Evolutionary conservation across 2,329 filamentous ascomycete genomes (phyloP).

Genomic region (Dothiorella sarmentorum): DNA sequence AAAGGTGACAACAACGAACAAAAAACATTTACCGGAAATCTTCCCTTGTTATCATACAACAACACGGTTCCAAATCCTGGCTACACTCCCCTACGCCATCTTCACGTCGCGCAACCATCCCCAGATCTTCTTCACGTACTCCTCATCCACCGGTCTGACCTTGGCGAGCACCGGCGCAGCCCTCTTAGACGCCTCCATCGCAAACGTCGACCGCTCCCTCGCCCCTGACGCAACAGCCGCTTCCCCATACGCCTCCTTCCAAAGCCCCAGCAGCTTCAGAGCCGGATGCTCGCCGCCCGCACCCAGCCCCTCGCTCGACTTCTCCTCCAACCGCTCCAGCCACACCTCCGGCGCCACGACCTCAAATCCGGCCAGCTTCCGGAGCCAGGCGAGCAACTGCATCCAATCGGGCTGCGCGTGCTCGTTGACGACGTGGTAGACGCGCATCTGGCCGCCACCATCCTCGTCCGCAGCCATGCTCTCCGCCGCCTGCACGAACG

Average conservation of each 20-base stretch:
- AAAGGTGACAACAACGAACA: too few relatives aligned
- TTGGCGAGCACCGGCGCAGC: constrained; percentile 35
- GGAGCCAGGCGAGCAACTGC: constrained; percentile 47
- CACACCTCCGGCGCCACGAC: constrained; percentile 42
- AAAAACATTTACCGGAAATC: too few relatives aligned
- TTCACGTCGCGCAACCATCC: constrained; percentile 27
- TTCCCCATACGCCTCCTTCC: constrained; percentile 37
- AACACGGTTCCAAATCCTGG: too few relatives aligned
- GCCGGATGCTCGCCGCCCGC: constrained; percentile 39
- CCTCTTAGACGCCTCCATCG: constrained; percentile 32
- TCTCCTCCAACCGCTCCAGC: constrained; percentile 42
- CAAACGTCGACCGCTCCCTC: constrained; percentile 29
- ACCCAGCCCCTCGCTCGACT: background rate
- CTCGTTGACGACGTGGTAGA: constrained; percentile 52
- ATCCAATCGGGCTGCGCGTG: constrained; percentile 43
- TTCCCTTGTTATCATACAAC: too few relatives aligned
- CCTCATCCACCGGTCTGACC: constrained; percentile 42
- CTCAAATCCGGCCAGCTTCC: constrained; percentile 37
- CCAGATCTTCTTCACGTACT: constrained; percentile 45
- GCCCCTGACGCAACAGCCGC: background rate
- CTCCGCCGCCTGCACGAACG: constrained; percentile 42
- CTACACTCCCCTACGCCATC: background rate
- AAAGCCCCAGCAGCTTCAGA: constrained; percentile 48
- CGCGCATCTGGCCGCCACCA: constrained; percentile 22
- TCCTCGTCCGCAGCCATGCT: background rate